These are phyloP conservation scores for Pelargonium hybrid DNA, from an alignment of 441 rosid species.

Conservation along the genomic window DNA sequence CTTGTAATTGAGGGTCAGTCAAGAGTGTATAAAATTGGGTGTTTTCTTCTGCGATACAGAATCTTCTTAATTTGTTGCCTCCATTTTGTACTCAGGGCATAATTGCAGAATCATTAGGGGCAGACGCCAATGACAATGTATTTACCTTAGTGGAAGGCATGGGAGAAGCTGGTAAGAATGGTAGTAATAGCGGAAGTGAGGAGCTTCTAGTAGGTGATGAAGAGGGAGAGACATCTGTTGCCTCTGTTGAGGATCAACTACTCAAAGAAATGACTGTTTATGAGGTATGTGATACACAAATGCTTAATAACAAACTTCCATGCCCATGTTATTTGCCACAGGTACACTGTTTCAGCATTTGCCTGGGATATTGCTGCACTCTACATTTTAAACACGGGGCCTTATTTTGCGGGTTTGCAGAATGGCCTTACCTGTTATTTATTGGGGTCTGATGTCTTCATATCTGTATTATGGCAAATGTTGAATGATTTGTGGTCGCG, in stretches of 20 bases:
- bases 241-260: constrained; percentile 73
- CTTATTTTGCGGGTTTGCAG: too few species aligned
- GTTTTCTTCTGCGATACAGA: neutral
- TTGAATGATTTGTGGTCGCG: too few species aligned
- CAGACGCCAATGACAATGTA: constrained; percentile 32
- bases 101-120: constrained; percentile 49
- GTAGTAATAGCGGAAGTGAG: constrained; percentile 38
- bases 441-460: too few species aligned
- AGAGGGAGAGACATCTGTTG: constrained; percentile 60
- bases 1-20: too few species aligned
- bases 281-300: constrained; percentile 38
- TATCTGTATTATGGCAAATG: too few species aligned
- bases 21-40: too few species aligned
- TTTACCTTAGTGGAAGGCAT: constrained; percentile 58
- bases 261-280: constrained; percentile 84
- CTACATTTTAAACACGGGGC: too few species aligned
- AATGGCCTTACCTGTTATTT: too few species aligned
- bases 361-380: too few species aligned
- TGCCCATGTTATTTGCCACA: too few species aligned
- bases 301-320: neutral
- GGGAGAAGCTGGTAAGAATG: constrained; percentile 46
- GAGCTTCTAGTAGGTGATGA: constrained; percentile 71
- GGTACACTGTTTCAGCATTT: too few species aligned
- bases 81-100: constrained; percentile 47
- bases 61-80: neutral